A percentile compares a stretch with the other conserved stretches of the same genome.
These are phyloP conservation scores for Gleditsia sinensis DNA, from an alignment of 306 rosid species.

Conservation along the genomic window DNA sequence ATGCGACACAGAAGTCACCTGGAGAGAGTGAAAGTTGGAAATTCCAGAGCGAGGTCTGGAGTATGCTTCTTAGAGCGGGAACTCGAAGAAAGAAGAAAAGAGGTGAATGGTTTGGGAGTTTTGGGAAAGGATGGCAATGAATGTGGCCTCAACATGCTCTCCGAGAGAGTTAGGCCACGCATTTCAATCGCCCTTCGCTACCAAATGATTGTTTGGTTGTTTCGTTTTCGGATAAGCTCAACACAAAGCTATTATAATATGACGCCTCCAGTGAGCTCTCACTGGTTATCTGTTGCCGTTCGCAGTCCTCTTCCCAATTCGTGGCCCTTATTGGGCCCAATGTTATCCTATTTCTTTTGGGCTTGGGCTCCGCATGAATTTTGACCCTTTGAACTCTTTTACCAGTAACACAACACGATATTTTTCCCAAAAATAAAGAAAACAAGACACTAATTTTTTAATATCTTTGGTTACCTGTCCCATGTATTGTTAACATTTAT, in stretches of 20 bases:
- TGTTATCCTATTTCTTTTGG: background rate
- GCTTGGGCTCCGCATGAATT: background rate
- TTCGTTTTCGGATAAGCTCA: conserved; percentile 1
- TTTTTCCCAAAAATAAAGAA: too few relatives aligned
- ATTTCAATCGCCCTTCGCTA: conserved; percentile 28
- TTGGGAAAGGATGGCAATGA: conserved; percentile 35
- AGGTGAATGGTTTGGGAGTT: conserved; percentile 42
- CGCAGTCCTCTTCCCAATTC: background rate
- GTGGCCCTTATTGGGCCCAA: background rate
- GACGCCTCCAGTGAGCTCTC: background rate
- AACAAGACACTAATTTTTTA: too few relatives aligned
- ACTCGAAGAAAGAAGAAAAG: conserved; percentile 40
- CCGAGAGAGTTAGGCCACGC: conserved; percentile 59
- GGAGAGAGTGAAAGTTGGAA: conserved; percentile 33
- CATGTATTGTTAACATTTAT: too few relatives aligned
- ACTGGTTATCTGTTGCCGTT: background rate
- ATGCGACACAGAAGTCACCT: conserved; percentile 34
- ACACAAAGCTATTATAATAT: background rate
- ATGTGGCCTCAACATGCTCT: conserved; percentile 41
- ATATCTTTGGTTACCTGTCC: too few relatives aligned
- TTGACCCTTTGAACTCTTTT: too few relatives aligned
- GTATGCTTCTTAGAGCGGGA: conserved; percentile 34
- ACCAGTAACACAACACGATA: too few relatives aligned
- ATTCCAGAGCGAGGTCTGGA: conserved; percentile 44
- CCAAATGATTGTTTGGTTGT: background rate